A percentile compares a stretch with the other conserved stretches of the same genome.
Evolutionary conservation across 192 early-diverging fungal species (phyloP).

Genomic region (Mortierella antarctica): DNA sequence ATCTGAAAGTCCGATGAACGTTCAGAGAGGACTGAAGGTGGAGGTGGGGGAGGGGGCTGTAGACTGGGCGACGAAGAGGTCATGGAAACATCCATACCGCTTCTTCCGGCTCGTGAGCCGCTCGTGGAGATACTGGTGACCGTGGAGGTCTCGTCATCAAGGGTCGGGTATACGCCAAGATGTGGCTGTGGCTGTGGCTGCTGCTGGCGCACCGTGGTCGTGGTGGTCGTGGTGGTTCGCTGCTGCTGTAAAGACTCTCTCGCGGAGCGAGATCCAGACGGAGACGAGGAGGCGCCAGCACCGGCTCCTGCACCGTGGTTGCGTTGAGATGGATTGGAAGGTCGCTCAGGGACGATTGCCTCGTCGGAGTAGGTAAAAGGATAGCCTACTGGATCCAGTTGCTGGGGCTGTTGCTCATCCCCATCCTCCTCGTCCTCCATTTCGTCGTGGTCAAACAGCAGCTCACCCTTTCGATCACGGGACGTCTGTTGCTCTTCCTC

Average conservation of each 20-base stretch:
- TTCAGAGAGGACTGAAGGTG: slow-evolving; percentile 41
- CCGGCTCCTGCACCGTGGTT: not conserved
- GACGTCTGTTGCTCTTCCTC: slow-evolving; percentile 30
- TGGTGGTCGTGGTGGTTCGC: not conserved
- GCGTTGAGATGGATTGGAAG: slow-evolving; percentile 19
- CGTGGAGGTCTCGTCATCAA: slow-evolving; percentile 28
- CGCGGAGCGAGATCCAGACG: not conserved
- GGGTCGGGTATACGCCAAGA: slow-evolving; percentile 1
- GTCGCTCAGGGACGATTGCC: slow-evolving; percentile 33
- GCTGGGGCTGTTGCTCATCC: slow-evolving; percentile 3
- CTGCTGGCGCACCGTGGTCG: not conserved
- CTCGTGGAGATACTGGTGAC: slow-evolving; percentile 14
- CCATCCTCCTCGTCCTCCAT: slow-evolving; percentile 35
- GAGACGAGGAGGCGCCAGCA: not conserved
- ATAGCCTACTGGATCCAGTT: slow-evolving; percentile 2
- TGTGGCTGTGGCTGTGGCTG: not conserved
- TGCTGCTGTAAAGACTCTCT: slow-evolving; percentile 10
- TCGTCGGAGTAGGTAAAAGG: slow-evolving; percentile 14
- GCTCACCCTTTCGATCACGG: not conserved
- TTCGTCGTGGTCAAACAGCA: slow-evolving; percentile 21
- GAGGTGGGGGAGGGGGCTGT: slow-evolving; percentile 34
- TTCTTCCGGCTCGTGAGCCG: slow-evolving; percentile 18
- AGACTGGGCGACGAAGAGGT: slow-evolving; percentile 12
- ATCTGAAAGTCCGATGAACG: slow-evolving; percentile 40
- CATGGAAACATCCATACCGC: slow-evolving; percentile 38